Conservation (phyloP, 164 flowering plant species). For the Cinnamomum micranthum region DNA sequence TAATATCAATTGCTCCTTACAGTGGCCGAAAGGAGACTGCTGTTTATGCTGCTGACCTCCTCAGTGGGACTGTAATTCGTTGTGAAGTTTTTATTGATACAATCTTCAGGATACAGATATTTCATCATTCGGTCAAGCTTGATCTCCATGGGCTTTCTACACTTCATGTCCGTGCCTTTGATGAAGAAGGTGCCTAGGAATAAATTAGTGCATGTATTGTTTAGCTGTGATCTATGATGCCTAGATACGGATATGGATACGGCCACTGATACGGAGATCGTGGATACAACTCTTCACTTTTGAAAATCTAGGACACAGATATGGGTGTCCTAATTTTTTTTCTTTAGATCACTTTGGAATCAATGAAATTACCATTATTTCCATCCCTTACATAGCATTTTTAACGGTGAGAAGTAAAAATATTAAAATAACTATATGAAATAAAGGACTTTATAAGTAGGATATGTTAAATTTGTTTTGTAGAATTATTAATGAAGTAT, state of each 20-base stretch:
- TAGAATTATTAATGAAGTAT: too few relatives aligned
- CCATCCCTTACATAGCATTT: too few relatives aligned
- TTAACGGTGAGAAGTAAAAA: too few relatives aligned
- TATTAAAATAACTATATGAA: too few relatives aligned
- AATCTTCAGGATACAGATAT: conserved; percentile 77
- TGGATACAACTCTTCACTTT: too few relatives aligned
- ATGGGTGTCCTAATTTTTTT: too few relatives aligned
- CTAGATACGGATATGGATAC: not conserved
- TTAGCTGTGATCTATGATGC: conserved; percentile 7
- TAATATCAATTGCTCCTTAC: conserved; percentile 79
- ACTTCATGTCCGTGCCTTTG: conserved; percentile 84
- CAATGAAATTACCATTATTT: too few relatives aligned
- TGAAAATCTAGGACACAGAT: too few relatives aligned
- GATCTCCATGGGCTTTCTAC: conserved; percentile 93
- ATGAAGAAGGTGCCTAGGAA: conserved; percentile 59
- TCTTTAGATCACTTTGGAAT: too few relatives aligned
- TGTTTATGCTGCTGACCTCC: conserved; percentile 73
- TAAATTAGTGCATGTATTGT: conserved; percentile 60
- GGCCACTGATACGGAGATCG: too few relatives aligned
- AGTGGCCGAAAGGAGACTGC: conserved; percentile 93
- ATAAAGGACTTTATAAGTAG: too few relatives aligned
- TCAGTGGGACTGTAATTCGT: conserved; percentile 69
- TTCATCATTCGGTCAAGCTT: conserved; percentile 87
- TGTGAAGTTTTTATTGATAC: conserved; percentile 86
- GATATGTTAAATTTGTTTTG: too few relatives aligned